Base-by-base conservation (phyloP, 2,329 filamentous ascomycete genomes). In the Coniochaeta prunicola region DNA sequence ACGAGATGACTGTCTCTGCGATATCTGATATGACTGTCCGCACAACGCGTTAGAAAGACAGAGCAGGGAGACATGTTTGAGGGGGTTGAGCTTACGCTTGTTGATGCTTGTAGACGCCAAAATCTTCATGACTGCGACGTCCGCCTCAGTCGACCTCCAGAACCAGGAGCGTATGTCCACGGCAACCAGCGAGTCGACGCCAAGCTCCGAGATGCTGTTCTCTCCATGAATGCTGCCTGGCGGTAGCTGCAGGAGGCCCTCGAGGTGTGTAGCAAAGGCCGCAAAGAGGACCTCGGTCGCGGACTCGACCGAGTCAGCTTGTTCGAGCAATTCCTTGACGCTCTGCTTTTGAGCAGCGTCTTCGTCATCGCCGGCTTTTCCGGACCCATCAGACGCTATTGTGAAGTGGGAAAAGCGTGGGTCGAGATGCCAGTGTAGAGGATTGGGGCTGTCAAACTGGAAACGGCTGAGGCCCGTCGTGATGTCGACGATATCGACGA, bases 51-150 rank as follows among this genome's bases (percentile, higher is more conserved):
- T 38, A 38, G 36, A n/a, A n/a, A n/a, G 36, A 2, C 4, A 12
- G 31, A 33, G 12, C 3, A n/a, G 19, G 36, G 9, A 8, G 36
- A 10, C 6, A 8, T 36, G 34, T 9, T 4, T 36, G 13, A 28
- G 21, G n/a, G 10, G 13, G 45, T 26, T 7, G 45, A 13, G 57
- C 64, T 61, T 26, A 64, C 62, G 38, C 53, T 69, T 67, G 7
- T 59, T 59, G 26, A 70, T 66, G 33, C 68, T 70, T 2, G 63
- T 57, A 0, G 71, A 70, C 1, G 71, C 66, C 10, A 80, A 60
- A 8, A 82, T 71, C 63, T 77, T 77, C 63, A 81, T 71, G 0
- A 80, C 74, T 0, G 76, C 72, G 8, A 81, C 70, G 53, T 81
- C 75, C 1, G 71, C 66, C 0, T 73, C 67, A 0, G 77, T 54